These are phyloP conservation scores for Kodamaea neixiangensis DNA, from an alignment of 805 yeast species.

Conservation along the genomic window DNA sequence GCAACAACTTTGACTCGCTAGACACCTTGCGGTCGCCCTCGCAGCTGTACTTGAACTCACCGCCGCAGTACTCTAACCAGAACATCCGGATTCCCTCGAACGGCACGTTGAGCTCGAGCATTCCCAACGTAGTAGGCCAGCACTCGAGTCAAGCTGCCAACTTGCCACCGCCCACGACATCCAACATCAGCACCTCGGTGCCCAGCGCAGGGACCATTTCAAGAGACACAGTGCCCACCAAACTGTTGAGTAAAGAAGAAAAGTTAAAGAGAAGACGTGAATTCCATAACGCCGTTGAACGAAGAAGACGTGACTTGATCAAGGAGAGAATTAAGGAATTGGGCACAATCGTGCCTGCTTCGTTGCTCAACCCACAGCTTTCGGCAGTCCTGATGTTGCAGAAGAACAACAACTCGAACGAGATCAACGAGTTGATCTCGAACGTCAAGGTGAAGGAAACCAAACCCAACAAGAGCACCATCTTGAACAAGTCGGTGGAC, in stretches of 20 bases:
- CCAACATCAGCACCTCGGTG: slow-evolving; percentile 32
- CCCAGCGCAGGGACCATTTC: slow-evolving; percentile 18
- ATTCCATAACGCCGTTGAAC: slow-evolving; percentile 91
- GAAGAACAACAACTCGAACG: slow-evolving; percentile 33
- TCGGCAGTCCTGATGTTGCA: slow-evolving; percentile 46
- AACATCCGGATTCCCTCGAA: slow-evolving; percentile 16
- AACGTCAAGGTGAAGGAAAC: slow-evolving; percentile 57
- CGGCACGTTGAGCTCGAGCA: slow-evolving; percentile 24
- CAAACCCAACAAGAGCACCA: slow-evolving; percentile 81
- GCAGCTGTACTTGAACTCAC: slow-evolving; percentile 37
- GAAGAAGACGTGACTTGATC: slow-evolving; percentile 87
- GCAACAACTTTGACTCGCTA: slow-evolving; percentile 25
- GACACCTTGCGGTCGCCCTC: slow-evolving; percentile 41
- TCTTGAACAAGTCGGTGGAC: slow-evolving; percentile 75
- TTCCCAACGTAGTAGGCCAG: slow-evolving; percentile 20
- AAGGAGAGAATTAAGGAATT: slow-evolving; percentile 86
- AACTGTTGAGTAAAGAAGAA: slow-evolving; percentile 59
- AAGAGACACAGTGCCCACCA: slow-evolving; percentile 27
- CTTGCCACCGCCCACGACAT: slow-evolving; percentile 25
- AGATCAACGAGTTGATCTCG: slow-evolving; percentile 37
- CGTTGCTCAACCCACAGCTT: slow-evolving; percentile 52
- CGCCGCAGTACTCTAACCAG: slow-evolving; percentile 28
- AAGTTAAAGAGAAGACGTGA: slow-evolving; percentile 78
- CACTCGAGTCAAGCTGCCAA: slow-evolving; percentile 11
- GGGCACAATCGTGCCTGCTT: slow-evolving; percentile 79